Percentiles rank a stretch among this genome's conserved stretches.
phyloP scores from a whole-genome alignment of 805 yeast genomes.

The Barnettozyma populi region DNA sequence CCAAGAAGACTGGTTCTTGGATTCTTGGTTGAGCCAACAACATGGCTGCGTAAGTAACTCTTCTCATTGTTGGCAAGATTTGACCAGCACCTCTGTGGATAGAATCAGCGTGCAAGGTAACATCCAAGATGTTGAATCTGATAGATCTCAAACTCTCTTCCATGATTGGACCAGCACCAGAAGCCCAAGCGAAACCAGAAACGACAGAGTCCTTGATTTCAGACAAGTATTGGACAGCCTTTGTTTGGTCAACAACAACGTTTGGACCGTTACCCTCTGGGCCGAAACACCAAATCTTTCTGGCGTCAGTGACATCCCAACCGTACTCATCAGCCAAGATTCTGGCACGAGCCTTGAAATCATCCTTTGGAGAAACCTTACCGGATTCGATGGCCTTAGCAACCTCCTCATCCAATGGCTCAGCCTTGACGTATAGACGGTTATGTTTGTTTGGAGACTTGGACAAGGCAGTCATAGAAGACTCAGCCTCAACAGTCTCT shows the following conservation, averaged over 20 bases:
- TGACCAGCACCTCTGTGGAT: constrained; percentile 99
- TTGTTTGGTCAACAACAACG: constrained; percentile 98
- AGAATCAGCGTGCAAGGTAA: constrained; percentile 99
- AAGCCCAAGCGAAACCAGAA: constrained; percentile 99
- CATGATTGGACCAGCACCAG: constrained; percentile 98
- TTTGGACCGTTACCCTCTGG: constrained; percentile 99
- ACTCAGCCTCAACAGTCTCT: constrained; percentile 94
- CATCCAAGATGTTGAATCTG: constrained; percentile 98
- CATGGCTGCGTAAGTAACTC: constrained; percentile 98
- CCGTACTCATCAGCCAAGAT: constrained; percentile 97
- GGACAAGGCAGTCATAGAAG: constrained; percentile 93
- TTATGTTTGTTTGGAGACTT: constrained; percentile 99
- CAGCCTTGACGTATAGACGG: constrained; percentile 98
- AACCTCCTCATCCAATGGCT: constrained; percentile 92
- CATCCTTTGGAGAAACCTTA: constrained; percentile 90
- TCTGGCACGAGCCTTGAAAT: constrained; percentile 99
- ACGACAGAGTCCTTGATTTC: constrained; percentile 99
- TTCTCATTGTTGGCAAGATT: constrained; percentile 99
- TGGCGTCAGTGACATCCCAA: constrained; percentile 99
- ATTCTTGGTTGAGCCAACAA: constrained; percentile 97
- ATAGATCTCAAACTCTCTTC: constrained; percentile 96
- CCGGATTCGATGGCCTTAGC: constrained; percentile 89
- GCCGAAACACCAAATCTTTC: constrained; percentile 99
- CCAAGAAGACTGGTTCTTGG: constrained; percentile 99
- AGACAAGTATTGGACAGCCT: constrained; percentile 98